Base-by-base conservation (phyloP, 148 eudicot species). In the Dysphania ambrosioides region DNA sequence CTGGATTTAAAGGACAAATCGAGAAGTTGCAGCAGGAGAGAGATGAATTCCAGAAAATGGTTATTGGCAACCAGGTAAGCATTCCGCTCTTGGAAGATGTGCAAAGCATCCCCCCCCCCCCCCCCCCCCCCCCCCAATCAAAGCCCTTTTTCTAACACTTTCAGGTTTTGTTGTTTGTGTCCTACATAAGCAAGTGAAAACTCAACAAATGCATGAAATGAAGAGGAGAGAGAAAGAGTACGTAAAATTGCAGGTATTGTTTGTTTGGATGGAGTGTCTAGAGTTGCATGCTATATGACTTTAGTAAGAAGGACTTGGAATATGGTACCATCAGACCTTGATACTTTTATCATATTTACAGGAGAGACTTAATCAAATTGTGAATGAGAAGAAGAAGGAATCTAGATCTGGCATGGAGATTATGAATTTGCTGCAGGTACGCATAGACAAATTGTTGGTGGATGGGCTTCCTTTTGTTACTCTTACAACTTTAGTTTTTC, bases 21-120 rank as follows among this genome's bases (percentile, higher is more conserved):
- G 99, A 92, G 72, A 96, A 96, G 81, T 83, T 96, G 86, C 99
- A 96, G 76, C 91, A 90, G 80, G 99, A 96, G 81, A 82, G 94
- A 83, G 99, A 96, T 85, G 99, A 96, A 85, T 96, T 89, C 78
- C 99, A 96, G 80, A 96, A 93, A 85, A 96, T 96, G 99, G 99
- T 96, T 55, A 83, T 92, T 77, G 99, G 97, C 53, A 93, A 96
- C 79, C 99, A 96, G 95, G 99, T 96, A 49, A 78, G 84, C 15
- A 44, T 38, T 58, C 26, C 58, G 36, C 53, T 47, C 42, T 18
- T 38, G 11, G 55, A 7, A 58, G 74, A 62, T 30, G 16, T 58
- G 30, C 61, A 0, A 10, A 1, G 29, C 27, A 61, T 24, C 60
- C n/a, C 15, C 53, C 68, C 4, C 24, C 18, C 61, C 31, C 18